Conservation (phyloP, 1,284 basidiomycete species). For the Microbotryum intermedium region DNA sequence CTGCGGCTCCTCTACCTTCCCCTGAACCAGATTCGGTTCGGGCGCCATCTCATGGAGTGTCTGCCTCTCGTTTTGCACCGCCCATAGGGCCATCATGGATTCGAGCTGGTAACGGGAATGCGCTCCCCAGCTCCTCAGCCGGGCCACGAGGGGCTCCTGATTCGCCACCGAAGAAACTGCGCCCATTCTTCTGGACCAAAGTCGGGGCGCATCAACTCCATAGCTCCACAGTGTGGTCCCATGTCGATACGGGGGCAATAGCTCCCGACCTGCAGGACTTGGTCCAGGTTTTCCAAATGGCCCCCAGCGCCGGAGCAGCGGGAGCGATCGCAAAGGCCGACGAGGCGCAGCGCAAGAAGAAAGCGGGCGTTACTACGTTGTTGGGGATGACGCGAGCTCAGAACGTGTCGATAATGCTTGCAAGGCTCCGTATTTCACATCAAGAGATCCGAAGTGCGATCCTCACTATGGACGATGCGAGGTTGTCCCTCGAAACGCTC, state of each 20-base stretch:
- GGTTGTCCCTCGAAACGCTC: constrained; percentile 60
- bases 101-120: too few relatives aligned
- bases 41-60: too few relatives aligned
- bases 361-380: constrained; percentile 57
- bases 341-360: constrained; percentile 38
- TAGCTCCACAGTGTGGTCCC: constrained; percentile 54
- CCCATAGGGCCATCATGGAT: not conserved
- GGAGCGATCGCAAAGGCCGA: constrained; percentile 24
- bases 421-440: constrained; percentile 57
- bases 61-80: constrained; percentile 1
- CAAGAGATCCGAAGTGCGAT: constrained; percentile 59
- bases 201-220: constrained; percentile 44
- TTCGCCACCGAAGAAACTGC: not conserved
- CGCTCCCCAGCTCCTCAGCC: too few relatives aligned
- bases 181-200: constrained; percentile 84
- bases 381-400: constrained; percentile 75
- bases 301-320: constrained; percentile 42
- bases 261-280: constrained; percentile 58
- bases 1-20: not conserved
- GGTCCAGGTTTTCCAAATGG: constrained; percentile 42
- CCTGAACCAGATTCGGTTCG: not conserved
- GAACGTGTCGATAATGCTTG: constrained; percentile 75
- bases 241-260: constrained; percentile 41
- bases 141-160: not conserved
- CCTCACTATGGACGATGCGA: constrained; percentile 58